These are phyloP conservation scores for Solanum ossicruentum DNA, from an alignment of 257 asterid species.

Conservation along the genomic window DNA sequence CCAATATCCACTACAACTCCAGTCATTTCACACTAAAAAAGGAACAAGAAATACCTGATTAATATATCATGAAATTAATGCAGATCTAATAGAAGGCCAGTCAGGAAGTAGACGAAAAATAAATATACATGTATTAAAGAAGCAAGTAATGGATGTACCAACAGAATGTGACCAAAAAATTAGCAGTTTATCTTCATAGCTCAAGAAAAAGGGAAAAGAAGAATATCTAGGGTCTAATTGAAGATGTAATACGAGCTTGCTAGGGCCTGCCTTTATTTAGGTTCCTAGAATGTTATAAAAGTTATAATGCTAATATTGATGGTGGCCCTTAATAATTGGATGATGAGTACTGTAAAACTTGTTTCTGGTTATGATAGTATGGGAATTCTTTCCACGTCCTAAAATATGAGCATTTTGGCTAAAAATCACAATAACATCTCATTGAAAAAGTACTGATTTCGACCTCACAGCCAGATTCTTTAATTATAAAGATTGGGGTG, in stretches of 20 bases:
- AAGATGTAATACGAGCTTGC: not conserved
- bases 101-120: not conserved
- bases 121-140: not conserved
- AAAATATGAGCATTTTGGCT: not conserved
- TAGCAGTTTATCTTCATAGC: not conserved
- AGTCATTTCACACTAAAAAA: conserved; percentile 92
- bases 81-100: not conserved
- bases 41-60: not conserved
- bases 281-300: not conserved
- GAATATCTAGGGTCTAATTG: not conserved
- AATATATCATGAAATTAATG: not conserved
- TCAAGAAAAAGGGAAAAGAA: not conserved
- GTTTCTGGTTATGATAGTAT: not conserved
- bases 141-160: not conserved
- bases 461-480: not conserved
- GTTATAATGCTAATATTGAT: not conserved
- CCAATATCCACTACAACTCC: conserved; percentile 94
- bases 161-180: not conserved
- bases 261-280: not conserved
- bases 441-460: not conserved
- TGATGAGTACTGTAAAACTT: not conserved
- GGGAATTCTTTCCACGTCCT: not conserved
- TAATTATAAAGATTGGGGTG: not conserved
- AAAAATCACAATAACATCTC: not conserved
- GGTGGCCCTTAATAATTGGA: not conserved